Conservation (phyloP, 2,329 filamentous ascomycete species). For the Stagonosporopsis tanaceti region DNA sequence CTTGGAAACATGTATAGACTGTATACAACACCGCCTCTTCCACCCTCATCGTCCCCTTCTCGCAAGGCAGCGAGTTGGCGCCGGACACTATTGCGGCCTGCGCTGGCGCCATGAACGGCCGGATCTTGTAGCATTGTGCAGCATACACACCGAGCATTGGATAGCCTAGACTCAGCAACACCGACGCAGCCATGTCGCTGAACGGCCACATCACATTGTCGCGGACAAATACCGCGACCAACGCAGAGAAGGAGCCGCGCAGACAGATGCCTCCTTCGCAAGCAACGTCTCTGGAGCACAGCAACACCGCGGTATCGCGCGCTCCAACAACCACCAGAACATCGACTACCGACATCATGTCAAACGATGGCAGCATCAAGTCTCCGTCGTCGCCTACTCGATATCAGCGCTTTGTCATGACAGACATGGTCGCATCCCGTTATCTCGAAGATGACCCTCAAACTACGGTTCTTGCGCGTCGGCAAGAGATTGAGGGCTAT, state of each 20-base stretch:
- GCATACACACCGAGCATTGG: conserved; percentile 20
- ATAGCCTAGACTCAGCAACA: not conserved
- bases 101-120: conserved; percentile 32
- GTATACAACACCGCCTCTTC: conserved; percentile 6
- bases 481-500: conserved; percentile 77
- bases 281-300: conserved; percentile 32
- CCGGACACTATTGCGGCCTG: conserved; percentile 28
- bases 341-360: conserved; percentile 22
- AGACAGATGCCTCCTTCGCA: conserved; percentile 36
- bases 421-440: conserved; percentile 71
- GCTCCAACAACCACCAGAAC: conserved; percentile 19
- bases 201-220: conserved; percentile 18
- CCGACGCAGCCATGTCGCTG: conserved; percentile 18
- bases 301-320: conserved; percentile 25
- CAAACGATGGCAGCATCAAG: conserved; percentile 12
- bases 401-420: conserved; percentile 68
- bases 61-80: conserved; percentile 25
- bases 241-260: conserved; percentile 41
- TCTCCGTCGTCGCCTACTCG: conserved; percentile 38
- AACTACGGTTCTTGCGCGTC: conserved; percentile 77
- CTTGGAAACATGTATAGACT: conserved; percentile 34
- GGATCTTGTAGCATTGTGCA: conserved; percentile 18
- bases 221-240: conserved; percentile 22
- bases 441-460: conserved; percentile 84
- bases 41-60: conserved; percentile 17